Evolutionary conservation across 176 grass and related monocot genomes (phyloP).

Genomic region (Raddia distichophylla): DNA sequence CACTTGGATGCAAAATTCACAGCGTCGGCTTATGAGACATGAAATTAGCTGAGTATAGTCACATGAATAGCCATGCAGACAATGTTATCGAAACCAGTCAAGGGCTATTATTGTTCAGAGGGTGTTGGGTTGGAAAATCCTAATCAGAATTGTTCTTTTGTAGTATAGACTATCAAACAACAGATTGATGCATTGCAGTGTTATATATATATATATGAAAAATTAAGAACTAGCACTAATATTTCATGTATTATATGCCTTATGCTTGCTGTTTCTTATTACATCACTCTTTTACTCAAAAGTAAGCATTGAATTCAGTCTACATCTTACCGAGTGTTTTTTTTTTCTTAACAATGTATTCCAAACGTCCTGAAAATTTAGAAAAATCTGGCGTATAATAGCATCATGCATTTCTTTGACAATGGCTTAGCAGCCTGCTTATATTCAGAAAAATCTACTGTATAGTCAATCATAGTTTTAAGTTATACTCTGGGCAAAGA

Average conservation of each 20-base stretch:
- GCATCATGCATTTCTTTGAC: not conserved
- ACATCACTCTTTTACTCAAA: not conserved
- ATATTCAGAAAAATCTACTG: not conserved
- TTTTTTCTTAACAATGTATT: conserved; percentile 5
- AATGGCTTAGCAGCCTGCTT: not conserved
- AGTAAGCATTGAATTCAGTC: not conserved
- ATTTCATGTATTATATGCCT: not conserved
- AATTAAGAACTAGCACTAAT: not conserved
- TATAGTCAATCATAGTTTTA: conserved; percentile 16
- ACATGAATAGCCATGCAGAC: not conserved
- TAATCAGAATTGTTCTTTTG: not conserved
- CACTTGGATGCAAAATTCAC: not conserved
- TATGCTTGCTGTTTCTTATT: not conserved
- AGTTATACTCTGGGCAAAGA: not conserved
- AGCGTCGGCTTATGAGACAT: not conserved
- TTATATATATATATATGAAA: conserved; percentile 7
- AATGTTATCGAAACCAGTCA: not conserved
- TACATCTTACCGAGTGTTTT: not conserved
- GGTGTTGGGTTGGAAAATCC: not conserved
- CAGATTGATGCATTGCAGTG: conserved; percentile 5
- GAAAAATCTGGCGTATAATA: not conserved
- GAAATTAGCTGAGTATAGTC: not conserved
- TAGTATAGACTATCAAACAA: not conserved
- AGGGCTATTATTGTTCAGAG: not conserved
- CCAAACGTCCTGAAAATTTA: not conserved